Conservation (phyloP, 1,139 yeast genomes). For the Candida glucosophila region DNA sequence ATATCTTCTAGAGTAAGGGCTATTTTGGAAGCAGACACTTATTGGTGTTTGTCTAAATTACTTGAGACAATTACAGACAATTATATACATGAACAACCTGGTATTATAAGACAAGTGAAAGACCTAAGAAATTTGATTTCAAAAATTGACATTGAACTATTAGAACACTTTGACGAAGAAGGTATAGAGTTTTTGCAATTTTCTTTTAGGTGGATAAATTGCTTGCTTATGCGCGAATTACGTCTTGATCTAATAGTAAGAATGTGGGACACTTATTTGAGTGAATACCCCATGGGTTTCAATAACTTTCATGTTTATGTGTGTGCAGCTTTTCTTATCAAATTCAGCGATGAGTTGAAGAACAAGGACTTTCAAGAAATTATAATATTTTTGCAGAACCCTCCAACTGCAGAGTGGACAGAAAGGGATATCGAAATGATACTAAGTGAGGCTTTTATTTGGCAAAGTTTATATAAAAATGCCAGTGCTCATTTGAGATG, state of each 20-base stretch:
- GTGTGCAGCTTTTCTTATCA: slow-evolving; percentile 93
- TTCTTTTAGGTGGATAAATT: slow-evolving; percentile 98
- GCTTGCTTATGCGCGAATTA: slow-evolving; percentile 89
- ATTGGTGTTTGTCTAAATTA: slow-evolving; percentile 89
- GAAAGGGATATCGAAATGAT: slow-evolving; percentile 87
- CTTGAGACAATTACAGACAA: slow-evolving; percentile 94
- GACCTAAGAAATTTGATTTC: slow-evolving; percentile 71
- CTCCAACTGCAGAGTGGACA: slow-evolving; percentile 81
- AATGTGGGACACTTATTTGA: slow-evolving; percentile 97
- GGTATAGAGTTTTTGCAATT: slow-evolving; percentile 90
- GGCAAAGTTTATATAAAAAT: slow-evolving; percentile 89
- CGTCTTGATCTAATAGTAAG: slow-evolving; percentile 70
- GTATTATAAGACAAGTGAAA: slow-evolving; percentile 82
- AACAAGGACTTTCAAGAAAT: slow-evolving; percentile 94
- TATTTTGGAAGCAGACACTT: slow-evolving; percentile 82
- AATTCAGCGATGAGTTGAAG: slow-evolving; percentile 71
- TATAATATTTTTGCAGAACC: slow-evolving; percentile 77
- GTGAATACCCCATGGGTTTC: slow-evolving; percentile 84
- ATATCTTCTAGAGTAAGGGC: slow-evolving; percentile 41
- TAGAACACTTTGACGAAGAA: slow-evolving; percentile 68
- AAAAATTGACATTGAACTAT: slow-evolving; percentile 68
- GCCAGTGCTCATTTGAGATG: slow-evolving; percentile 71
- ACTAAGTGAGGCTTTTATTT: slow-evolving; percentile 90
- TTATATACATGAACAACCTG: slow-evolving; percentile 97
- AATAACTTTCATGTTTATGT: slow-evolving; percentile 93